Evolutionary conservation across 805 yeast genomes (phyloP), one percentile per base, ranked within the genome.

Genomic region (Cephaloascus albidus): DNA sequence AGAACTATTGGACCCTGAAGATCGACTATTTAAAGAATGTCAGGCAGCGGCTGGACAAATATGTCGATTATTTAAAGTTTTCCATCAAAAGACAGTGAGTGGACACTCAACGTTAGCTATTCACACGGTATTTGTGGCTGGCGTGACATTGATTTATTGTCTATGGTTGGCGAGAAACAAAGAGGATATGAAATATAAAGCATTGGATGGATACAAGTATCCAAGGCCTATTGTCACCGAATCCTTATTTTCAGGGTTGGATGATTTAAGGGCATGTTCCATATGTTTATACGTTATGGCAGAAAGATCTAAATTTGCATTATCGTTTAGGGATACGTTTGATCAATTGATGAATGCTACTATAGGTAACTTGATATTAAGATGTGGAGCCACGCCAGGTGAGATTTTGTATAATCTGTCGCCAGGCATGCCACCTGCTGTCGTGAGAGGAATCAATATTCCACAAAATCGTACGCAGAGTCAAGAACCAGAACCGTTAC

Each of bases 11-110:
- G 76, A 74, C 42, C 84, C 85, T 4, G 74, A 72, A 48, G 79
- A 76, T 51, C 62, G 73, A 36, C 56, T 79, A 23, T 78, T 79
- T 52, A 64, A 70, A 38, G 83, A 78, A 53, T 79, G 85, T 53
- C 85, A 78, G 50, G 80, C 81, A 2, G 84, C 83, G 18, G 83
- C 85, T 1, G 85, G 85, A 20, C 81, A 77, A 51, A 74, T 79
- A 32, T 78, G 85, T 50, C 82, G 75, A 46, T 60, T 78, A 19
- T 75, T 77, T 52, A 76, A 78, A 45, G 76, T 72, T 12, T 78
- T 76, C 52, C 82, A 76, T 54, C 78, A 77, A 49, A 74, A 71
- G 47, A 76, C 83, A 0, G 74, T 73, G 2, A 62, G 64, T 39
- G 85, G 85, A 3, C 82, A 76, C 50, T 76, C 84, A 1, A 77